phyloP scores from a whole-genome alignment of 306 rosid species.

The Corylus avellana region DNA sequence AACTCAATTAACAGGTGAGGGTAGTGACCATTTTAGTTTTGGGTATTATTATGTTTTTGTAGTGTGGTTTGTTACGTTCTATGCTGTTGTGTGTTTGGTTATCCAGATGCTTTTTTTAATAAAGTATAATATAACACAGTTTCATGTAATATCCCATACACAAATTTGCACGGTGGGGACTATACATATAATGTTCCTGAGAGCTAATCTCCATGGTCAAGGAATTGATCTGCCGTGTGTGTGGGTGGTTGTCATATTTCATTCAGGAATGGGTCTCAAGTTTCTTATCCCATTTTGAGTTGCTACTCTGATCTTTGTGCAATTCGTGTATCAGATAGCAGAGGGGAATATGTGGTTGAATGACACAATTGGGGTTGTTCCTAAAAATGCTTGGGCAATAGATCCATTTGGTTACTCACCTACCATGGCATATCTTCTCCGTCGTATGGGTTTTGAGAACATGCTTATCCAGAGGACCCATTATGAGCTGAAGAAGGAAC shows the following conservation, averaged over 20 bases:
- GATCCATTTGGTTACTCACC: slow-evolving; percentile 99
- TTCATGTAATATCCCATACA: neutral
- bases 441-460: slow-evolving; percentile 99
- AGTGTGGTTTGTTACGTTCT: neutral
- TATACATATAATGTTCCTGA: neutral
- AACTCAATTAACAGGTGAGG: neutral
- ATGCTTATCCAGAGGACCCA: slow-evolving; percentile 99
- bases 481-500: slow-evolving; percentile 97
- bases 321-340: slow-evolving; percentile 63
- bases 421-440: slow-evolving; percentile 97
- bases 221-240: neutral
- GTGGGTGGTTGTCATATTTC: neutral
- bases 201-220: neutral
- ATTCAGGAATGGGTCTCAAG: slow-evolving; percentile 7
- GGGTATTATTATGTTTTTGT: neutral
- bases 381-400: slow-evolving; percentile 97
- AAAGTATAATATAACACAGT: neutral
- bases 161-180: neutral
- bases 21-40: neutral
- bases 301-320: slow-evolving; percentile 27
- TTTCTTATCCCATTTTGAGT: slow-evolving; percentile 21
- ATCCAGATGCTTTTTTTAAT: neutral
- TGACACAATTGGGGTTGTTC: slow-evolving; percentile 85
- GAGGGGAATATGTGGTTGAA: slow-evolving; percentile 98
- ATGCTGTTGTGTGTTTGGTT: neutral